Conservation (phyloP, 352 stramenopile genomes). For the Pythium oligandrum region DNA sequence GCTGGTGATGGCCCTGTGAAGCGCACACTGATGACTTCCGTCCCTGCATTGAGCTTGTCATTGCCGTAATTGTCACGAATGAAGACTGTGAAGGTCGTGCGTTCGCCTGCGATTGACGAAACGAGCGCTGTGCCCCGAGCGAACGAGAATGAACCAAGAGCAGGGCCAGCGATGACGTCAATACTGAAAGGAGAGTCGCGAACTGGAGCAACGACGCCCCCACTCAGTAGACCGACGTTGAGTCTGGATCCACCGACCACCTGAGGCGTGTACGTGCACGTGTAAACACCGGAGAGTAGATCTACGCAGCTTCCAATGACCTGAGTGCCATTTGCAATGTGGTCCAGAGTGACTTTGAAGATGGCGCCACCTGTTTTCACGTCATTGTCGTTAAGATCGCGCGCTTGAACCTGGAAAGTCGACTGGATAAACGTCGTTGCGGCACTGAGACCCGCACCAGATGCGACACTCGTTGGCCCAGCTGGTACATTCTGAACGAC, state of each 20-base stretch:
- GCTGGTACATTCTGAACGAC: slow-evolving; percentile 41
- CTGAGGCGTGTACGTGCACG: slow-evolving; percentile 53
- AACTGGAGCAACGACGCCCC: slow-evolving; percentile 20
- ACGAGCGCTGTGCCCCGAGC: slow-evolving; percentile 39
- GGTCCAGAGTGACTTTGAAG: slow-evolving; percentile 33
- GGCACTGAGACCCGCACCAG: slow-evolving; percentile 25
- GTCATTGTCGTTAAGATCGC: slow-evolving; percentile 52
- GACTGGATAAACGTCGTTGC: slow-evolving; percentile 55
- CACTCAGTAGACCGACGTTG: slow-evolving; percentile 25
- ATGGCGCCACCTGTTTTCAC: slow-evolving; percentile 34
- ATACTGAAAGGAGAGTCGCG: slow-evolving; percentile 47
- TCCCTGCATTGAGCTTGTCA: slow-evolving; percentile 49
- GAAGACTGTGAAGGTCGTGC: slow-evolving; percentile 39
- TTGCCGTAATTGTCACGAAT: slow-evolving; percentile 61
- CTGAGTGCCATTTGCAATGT: slow-evolving; percentile 23
- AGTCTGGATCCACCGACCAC: slow-evolving; percentile 33
- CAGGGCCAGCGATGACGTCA: slow-evolving; percentile 39
- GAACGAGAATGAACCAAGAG: slow-evolving; percentile 37
- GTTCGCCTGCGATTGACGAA: slow-evolving; percentile 44
- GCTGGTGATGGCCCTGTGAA: slow-evolving; percentile 33
- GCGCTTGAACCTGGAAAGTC: slow-evolving; percentile 49
- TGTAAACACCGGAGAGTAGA: slow-evolving; percentile 50
- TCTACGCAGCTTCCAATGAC: slow-evolving; percentile 43
- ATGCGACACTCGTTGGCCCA: slow-evolving; percentile 35
- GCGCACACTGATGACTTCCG: slow-evolving; percentile 30